These are phyloP conservation scores for Chaetomidium leptoderma DNA, from an alignment of 495 filamentous ascomycete species.

Conservation along the genomic window DNA sequence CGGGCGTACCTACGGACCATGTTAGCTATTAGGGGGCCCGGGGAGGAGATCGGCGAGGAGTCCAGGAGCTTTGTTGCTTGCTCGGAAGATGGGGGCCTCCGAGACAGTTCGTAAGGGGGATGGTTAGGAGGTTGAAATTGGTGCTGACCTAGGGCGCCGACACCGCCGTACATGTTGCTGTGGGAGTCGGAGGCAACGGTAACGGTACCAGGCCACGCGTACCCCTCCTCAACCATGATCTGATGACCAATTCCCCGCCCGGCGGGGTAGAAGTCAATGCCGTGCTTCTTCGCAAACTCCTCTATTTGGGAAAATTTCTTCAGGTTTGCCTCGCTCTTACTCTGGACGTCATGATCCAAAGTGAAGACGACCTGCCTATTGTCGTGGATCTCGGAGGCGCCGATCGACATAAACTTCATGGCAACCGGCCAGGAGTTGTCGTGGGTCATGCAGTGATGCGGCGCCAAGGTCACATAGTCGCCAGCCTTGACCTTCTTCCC, in stretches of 20 bases:
- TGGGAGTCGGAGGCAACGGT: slow-evolving; percentile 80
- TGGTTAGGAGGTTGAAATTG: no score
- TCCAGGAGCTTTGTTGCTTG: no score
- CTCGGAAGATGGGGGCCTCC: no score
- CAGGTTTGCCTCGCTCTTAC: slow-evolving; percentile 75
- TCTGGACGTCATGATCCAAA: slow-evolving; percentile 91
- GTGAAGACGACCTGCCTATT: slow-evolving; percentile 80
- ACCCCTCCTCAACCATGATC: slow-evolving; percentile 40
- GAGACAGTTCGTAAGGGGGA: no score
- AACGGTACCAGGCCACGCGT: slow-evolving; percentile 75
- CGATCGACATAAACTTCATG: slow-evolving; percentile 82
- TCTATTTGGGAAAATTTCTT: slow-evolving; percentile 85
- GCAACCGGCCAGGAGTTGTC: slow-evolving; percentile 90
- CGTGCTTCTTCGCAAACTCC: slow-evolving; percentile 76
- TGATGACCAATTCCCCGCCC: slow-evolving; percentile 56
- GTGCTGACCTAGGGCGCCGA: slow-evolving; percentile 62
- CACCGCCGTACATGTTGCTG: slow-evolving; percentile 86
- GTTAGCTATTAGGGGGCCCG: no score
- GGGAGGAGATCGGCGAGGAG: no score
- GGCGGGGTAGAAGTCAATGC: slow-evolving; percentile 78
- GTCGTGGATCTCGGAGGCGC: slow-evolving; percentile 70
- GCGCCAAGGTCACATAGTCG: slow-evolving; percentile 65
- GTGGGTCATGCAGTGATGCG: slow-evolving; percentile 81
- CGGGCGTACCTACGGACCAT: slow-evolving; percentile 78
- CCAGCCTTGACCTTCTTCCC: slow-evolving; percentile 70